These are phyloP conservation scores for Phytophthora rubi DNA, from an alignment of 352 stramenopile species.

Conservation along the genomic window DNA sequence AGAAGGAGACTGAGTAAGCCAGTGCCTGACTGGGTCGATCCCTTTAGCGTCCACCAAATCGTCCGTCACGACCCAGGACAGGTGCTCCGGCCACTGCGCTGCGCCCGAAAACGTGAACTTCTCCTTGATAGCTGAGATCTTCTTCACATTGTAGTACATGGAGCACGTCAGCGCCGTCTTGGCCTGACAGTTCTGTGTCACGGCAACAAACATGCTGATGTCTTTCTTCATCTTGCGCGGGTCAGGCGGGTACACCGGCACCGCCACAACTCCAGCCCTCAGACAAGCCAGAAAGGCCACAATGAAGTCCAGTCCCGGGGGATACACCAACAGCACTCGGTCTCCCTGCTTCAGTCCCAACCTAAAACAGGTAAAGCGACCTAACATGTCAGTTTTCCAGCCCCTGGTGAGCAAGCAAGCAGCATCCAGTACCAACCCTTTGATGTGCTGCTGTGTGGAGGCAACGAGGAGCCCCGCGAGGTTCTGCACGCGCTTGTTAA, in stretches of 20 bases:
- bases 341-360: constrained; percentile 72
- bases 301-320: constrained; percentile 97
- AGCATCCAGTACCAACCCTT: constrained; percentile 54
- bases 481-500: constrained; percentile 72
- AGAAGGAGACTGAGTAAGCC: constrained; percentile 49
- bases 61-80: constrained; percentile 90
- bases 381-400: background rate
- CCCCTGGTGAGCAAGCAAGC: background rate
- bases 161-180: constrained; percentile 92
- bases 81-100: constrained; percentile 85
- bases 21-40: constrained; percentile 49
- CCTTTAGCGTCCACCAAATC: constrained; percentile 59
- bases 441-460: constrained; percentile 54
- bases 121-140: constrained; percentile 87
- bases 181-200: constrained; percentile 92
- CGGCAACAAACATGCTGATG: constrained; percentile 95
- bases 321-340: constrained; percentile 96
- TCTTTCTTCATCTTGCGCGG: constrained; percentile 95
- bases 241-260: constrained; percentile 93
- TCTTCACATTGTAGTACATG: constrained; percentile 95
- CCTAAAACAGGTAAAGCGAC: constrained; percentile 34
- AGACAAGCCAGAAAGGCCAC: constrained; percentile 97
- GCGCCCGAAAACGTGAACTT: constrained; percentile 74
- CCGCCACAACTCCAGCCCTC: constrained; percentile 92
- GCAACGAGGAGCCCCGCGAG: constrained; percentile 68